Conservation (phyloP, 148 eudicot genomes). For the Rhododendron griersonianum region DNA sequence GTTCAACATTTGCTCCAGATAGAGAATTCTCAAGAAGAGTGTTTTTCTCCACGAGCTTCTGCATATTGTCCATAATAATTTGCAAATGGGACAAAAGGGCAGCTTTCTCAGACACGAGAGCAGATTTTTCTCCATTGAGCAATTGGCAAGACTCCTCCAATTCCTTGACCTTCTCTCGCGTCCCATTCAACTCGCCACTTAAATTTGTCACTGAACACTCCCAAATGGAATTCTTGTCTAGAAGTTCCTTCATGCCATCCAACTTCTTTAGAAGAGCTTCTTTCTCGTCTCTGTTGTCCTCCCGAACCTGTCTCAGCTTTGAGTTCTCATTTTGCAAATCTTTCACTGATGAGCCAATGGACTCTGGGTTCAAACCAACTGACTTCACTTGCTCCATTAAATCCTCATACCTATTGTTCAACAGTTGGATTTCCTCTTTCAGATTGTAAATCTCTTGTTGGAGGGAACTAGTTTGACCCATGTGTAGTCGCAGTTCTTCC, state of each 20-base stretch:
- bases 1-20: constrained; percentile 57
- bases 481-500: constrained; percentile 59
- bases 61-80: constrained; percentile 64
- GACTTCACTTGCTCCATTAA: constrained; percentile 54
- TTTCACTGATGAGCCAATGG: constrained; percentile 43
- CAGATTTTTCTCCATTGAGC: constrained; percentile 58
- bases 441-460: constrained; percentile 48
- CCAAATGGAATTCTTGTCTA: constrained; percentile 34
- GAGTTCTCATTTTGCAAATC: constrained; percentile 65
- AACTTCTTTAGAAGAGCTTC: constrained; percentile 46
- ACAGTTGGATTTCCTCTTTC: constrained; percentile 60
- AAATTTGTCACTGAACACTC: constrained; percentile 43
- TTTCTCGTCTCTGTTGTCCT: constrained; percentile 47
- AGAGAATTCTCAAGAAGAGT: constrained; percentile 66
- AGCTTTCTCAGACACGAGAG: constrained; percentile 65
- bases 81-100: constrained; percentile 73
- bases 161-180: constrained; percentile 44
- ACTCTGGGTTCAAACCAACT: constrained; percentile 59
- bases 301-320: constrained; percentile 47
- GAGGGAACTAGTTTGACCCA: constrained; percentile 46
- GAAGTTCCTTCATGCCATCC: constrained; percentile 49
- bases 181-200: constrained; percentile 46
- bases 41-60: constrained; percentile 71
- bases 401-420: constrained; percentile 50
- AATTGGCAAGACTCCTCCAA: constrained; percentile 47